A percentile compares a stretch with the other conserved stretches of the same genome.
Evolutionary conservation across 1,139 yeast genomes (phyloP).

Genomic region (Magnusiomyces paraingens): DNA sequence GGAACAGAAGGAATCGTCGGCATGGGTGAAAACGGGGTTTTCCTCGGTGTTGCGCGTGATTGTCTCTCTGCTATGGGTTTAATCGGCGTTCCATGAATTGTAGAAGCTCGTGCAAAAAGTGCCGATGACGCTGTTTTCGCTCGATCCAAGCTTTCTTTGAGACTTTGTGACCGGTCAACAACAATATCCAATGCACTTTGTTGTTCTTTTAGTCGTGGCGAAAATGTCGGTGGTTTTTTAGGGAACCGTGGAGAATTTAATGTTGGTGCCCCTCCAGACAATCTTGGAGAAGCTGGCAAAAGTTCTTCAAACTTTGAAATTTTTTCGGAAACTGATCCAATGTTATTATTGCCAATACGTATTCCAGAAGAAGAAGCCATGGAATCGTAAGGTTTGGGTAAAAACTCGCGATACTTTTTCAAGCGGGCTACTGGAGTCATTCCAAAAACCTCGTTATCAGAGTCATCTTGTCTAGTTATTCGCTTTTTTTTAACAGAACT

Average conservation of each 20-base stretch:
- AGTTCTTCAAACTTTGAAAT: constrained; percentile 8
- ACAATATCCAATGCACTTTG: constrained; percentile 3
- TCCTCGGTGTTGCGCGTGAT: background rate
- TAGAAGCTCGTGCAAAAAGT: background rate
- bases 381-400: background rate
- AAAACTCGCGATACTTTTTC: background rate
- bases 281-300: background rate
- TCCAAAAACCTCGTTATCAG: background rate
- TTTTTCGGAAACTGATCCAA: constrained; percentile 6
- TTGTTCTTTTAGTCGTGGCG: background rate
- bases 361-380: constrained; percentile 6
- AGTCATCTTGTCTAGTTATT: background rate
- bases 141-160: constrained; percentile 1
- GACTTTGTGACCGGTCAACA: constrained; percentile 4
- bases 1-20: background rate
- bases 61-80: background rate
- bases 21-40: background rate
- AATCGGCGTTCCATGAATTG: background rate
- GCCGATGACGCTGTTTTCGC: constrained; percentile 2
- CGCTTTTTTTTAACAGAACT: background rate
- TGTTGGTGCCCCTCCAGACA: background rate
- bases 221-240: background rate
- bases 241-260: background rate
- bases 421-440: background rate
- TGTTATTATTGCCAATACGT: background rate